Conservation (phyloP, 1,284 basidiomycete genomes). For the Ceratobasidium sp. region DNA sequence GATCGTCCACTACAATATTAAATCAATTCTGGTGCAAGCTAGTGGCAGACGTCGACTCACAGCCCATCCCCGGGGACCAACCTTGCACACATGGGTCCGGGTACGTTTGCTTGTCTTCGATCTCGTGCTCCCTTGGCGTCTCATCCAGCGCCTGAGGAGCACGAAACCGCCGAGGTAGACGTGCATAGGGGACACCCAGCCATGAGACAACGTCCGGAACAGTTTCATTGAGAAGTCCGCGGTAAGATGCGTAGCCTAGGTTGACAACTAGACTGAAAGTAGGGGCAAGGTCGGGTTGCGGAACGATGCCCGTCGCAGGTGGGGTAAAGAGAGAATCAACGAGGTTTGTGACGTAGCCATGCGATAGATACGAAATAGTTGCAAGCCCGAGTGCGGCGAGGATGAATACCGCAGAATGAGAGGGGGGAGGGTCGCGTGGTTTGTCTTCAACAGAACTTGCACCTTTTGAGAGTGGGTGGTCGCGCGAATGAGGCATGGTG, state of each 20-base stretch:
- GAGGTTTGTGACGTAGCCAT: neutral
- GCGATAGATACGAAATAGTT: neutral
- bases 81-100: conserved; percentile 36
- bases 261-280: conserved; percentile 43
- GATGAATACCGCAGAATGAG: neutral
- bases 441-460: neutral
- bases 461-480: conserved; percentile 38
- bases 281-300: neutral
- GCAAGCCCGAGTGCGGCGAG: conserved; percentile 14
- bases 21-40: neutral
- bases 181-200: conserved; percentile 63
- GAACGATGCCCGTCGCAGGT: too few relatives aligned
- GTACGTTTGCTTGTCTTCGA: conserved; percentile 39
- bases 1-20: conserved; percentile 60
- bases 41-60: neutral
- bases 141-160: conserved; percentile 56
- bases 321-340: neutral
- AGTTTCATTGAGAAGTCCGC: conserved; percentile 62
- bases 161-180: conserved; percentile 60
- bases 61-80: conserved; percentile 21
- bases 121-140: conserved; percentile 39
- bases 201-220: conserved; percentile 64
- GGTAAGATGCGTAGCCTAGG: conserved; percentile 57
- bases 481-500: conserved; percentile 8
- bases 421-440: conserved; percentile 18